phyloP scores from a whole-genome alignment of 75 land plant species.

The Cunninghamia lanceolata region DNA sequence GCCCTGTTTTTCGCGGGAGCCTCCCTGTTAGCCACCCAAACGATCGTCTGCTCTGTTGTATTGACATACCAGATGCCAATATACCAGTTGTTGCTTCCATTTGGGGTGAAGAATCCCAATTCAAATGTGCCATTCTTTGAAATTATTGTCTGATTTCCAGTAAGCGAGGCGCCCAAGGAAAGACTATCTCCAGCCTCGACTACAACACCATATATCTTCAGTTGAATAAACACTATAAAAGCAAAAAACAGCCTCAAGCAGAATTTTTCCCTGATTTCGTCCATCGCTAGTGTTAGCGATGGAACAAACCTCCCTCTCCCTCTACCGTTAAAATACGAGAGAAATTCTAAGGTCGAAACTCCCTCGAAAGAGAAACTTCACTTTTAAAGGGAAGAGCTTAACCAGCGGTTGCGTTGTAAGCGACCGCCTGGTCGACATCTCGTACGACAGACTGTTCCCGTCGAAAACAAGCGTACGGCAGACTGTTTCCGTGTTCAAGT shows the following conservation, averaged over 20 bases:
- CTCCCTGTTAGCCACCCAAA: conserved; percentile 5
- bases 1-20: background rate
- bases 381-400: no score
- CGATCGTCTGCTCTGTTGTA: background rate
- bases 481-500: no score
- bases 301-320: background rate
- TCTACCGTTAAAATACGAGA: background rate
- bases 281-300: background rate
- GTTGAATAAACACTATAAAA: background rate
- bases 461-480: no score
- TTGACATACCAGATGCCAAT: background rate
- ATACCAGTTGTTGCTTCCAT: background rate
- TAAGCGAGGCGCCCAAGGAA: background rate
- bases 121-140: background rate
- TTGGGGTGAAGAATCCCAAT: background rate
- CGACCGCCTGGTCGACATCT: no score
- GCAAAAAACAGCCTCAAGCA: background rate
- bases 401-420: no score
- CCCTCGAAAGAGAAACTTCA: no score
- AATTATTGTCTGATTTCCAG: background rate
- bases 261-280: background rate
- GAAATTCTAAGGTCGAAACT: no score
- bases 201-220: background rate
- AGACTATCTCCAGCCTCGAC: background rate
- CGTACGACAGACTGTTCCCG: no score